Conservation (phyloP, 306 rosid species). For the Fagus crenata region DNA sequence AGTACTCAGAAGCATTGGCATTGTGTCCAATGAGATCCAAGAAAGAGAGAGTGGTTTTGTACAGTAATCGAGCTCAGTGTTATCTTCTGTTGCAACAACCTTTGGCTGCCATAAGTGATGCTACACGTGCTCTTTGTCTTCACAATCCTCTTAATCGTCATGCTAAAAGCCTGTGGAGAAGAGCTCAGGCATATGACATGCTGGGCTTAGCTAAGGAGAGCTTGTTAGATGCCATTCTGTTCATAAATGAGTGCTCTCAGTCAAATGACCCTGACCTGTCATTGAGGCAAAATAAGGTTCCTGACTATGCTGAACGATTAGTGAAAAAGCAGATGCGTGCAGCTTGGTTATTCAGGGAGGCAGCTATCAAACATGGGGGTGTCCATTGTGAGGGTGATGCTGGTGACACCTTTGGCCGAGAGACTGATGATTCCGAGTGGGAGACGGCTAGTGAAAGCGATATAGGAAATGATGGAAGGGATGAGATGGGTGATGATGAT, state of each 20-base stretch:
- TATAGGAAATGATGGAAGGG: conserved; percentile 86
- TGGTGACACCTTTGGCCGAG: conserved; percentile 79
- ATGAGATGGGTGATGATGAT: conserved; percentile 71
- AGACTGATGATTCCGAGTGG: conserved; percentile 97
- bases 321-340: conserved; percentile 99
- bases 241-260: conserved; percentile 96
- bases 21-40: conserved; percentile 95
- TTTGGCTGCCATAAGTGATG: conserved; percentile 92
- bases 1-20: conserved; percentile 92
- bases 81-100: conserved; percentile 92
- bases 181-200: conserved; percentile 99
- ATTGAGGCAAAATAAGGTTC: conserved; percentile 88
- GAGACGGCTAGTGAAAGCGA: conserved; percentile 99
- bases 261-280: conserved; percentile 94
- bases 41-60: conserved; percentile 94
- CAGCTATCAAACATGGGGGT: conserved; percentile 90
- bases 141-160: conserved; percentile 94
- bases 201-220: conserved; percentile 93
- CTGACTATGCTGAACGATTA: conserved; percentile 91
- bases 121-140: conserved; percentile 93
- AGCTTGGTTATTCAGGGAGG: conserved; percentile 96
- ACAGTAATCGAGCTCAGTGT: conserved; percentile 97
- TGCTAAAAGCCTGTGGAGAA: conserved; percentile 98
- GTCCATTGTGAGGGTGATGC: conserved; percentile 86
- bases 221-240: conserved; percentile 89